Evolutionary conservation across 2,329 filamentous ascomycete genomes (phyloP), one percentile per base, ranked within the genome.

Genomic region (Fusarium sulawesiense): DNA sequence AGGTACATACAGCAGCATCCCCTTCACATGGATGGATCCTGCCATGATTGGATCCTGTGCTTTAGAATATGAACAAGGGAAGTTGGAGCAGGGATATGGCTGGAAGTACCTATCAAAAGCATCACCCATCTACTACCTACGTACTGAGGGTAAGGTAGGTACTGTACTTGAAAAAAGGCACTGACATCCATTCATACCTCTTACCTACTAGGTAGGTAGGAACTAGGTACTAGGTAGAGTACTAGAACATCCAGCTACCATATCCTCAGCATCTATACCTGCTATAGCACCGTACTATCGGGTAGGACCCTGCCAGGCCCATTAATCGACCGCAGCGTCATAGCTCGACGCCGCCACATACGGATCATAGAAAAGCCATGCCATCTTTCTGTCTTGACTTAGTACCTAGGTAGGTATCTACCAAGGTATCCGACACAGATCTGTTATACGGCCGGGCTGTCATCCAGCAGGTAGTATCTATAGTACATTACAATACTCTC

Each of bases 291-390:
- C 7, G 30, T 34, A 16, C 30, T 14, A 9, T 27, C 25, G 25
- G 25, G 27, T 32, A 34, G 32, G 46, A 13, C n/a, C 32, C 46
- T 60, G 53, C n/a, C 64, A 40, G 40, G 37, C 48, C 46, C 57
- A 64, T 64, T 48, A 47, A 67, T 68, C 54, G 63, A 55, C 63
- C 47, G 41, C 44, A 67, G 67, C 68, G 68, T 70, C 67, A 71
- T 70, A 54, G 53, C 25, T 53, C 34, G 62, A 56, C 29, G 53
- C 62, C 51, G 66, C 67, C 67, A 67, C 62, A 56, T 59, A 58
- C 57, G 37, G 48, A 65, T 51, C 47, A 45, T 54, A 40, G 40
- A 18, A 18, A 21, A 25, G 23, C 21, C 42, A 30, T n/a, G 32
- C 32, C 32, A 16, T 32, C 47, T 42, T 20, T 51, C 29, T 54